phyloP scores from a whole-genome alignment of 176 grass and related monocot genomes.

The Carex scoparia region DNA sequence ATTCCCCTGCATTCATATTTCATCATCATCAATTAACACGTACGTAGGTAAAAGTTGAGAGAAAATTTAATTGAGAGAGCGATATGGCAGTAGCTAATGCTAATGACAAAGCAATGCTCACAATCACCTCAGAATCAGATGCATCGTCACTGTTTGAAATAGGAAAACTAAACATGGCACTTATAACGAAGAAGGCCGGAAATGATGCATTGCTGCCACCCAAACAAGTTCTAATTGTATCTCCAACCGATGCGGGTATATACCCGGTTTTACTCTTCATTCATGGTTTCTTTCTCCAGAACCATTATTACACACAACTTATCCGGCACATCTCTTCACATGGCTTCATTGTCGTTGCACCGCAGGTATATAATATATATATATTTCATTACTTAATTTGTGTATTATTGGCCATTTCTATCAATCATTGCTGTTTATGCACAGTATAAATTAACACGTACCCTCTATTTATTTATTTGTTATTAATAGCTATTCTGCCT shows the following conservation, averaged over 20 bases:
- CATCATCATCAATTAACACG: not conserved
- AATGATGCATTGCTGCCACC: conserved; percentile 13
- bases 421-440: not conserved
- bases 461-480: not conserved
- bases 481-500: conserved; percentile 6
- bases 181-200: not conserved
- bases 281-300: conserved; percentile 46
- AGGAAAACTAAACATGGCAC: conserved; percentile 11
- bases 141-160: conserved; percentile 1
- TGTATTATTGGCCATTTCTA: not conserved
- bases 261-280: conserved; percentile 44
- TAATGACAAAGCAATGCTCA: not conserved
- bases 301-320: conserved; percentile 34
- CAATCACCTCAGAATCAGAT: not conserved
- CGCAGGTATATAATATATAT: conserved; percentile 28
- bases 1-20: not conserved
- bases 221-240: conserved; percentile 25
- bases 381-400: not conserved
- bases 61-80: not conserved
- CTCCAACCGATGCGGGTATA: conserved; percentile 34
- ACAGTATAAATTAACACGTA: not conserved
- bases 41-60: not conserved
- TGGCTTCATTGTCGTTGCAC: conserved; percentile 50
- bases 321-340: conserved; percentile 43
- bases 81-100: not conserved